Evolutionary conservation across 805 yeast species (phyloP), one percentile per base, ranked within the genome.

Genomic region (Ogataea corticis): DNA sequence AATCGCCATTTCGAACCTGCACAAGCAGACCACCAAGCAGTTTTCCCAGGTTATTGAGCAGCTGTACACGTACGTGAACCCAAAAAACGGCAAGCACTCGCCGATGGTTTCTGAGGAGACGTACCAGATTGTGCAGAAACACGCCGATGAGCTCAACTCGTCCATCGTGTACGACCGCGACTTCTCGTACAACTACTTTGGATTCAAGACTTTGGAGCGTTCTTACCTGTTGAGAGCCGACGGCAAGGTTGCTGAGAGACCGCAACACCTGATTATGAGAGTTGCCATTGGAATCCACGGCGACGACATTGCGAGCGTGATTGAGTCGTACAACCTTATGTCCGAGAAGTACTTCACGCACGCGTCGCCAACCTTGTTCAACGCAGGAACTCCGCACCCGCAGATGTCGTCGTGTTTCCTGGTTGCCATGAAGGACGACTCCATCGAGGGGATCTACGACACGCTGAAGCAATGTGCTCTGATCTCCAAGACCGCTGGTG

Each of bases 1-100:
- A 72, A 85, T 92, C 50, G 97, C 98, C 16, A 84, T 94, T 44
- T 87, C 97, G 33, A 89, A 89, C 67, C 76, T 94, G 63, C 97
- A 92, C 73, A 91, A 91, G 70, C 96, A 90, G 71, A 91, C 97
- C 42, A 86, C 89, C 49, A 86, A 87, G 68, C 85, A 77, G 61
- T 92, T 87, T 59, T 84, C 95, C 32, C 82, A 81, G 57, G 96
- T 89, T 39, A 71, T 87, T 44, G 76, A 77, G 49, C 83, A 84
- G 47, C 74, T 92, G 56, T 89, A 82, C 68, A 75, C 75, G 52
- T 92, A 89, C 65, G 72, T 85, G 54, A 88, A 90, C 66, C 96
- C 96, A 37, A 83, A 82, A 59, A 91, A 86, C 41, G 84, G 76
- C 31, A 70, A 69, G 57, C 87, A 72, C 51, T 62, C 69, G 16